These are phyloP conservation scores for Pachysandra terminalis DNA, from an alignment of 164 flowering plant species.

Conservation along the genomic window DNA sequence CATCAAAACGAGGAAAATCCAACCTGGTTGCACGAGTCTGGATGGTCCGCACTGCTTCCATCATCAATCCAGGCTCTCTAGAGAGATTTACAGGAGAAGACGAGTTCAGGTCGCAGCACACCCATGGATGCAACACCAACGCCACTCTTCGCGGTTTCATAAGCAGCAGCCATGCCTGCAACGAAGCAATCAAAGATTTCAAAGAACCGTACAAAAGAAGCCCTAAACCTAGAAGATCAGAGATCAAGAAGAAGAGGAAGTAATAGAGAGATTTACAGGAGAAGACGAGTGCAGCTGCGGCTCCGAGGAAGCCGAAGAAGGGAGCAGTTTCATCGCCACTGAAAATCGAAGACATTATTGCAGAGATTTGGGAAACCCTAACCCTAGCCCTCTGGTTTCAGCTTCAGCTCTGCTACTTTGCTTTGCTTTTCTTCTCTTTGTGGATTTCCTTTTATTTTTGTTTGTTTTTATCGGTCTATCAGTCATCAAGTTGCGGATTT, in stretches of 20 bases:
- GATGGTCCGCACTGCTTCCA: no score
- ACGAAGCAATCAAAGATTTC: background rate
- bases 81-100: no score
- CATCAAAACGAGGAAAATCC: no score
- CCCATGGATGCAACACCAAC: conserved; percentile 66
- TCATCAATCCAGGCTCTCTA: no score
- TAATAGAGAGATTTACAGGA: conserved; percentile 36
- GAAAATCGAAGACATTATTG: conserved; percentile 33
- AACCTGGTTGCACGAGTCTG: no score
- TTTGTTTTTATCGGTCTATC: no score
- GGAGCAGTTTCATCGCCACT: conserved; percentile 67
- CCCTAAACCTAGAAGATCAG: background rate
- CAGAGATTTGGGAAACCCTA: background rate
- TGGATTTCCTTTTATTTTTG: no score
- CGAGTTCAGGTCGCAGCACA: conserved; percentile 61
- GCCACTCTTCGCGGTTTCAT: conserved; percentile 54
- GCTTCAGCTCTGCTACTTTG: background rate
- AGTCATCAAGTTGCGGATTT: no score
- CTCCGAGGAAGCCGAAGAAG: conserved; percentile 72
- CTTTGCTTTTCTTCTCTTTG: background rate
- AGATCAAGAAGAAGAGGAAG: background rate
- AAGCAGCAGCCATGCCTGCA: conserved; percentile 57
- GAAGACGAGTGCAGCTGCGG: conserved; percentile 69
- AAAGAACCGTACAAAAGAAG: background rate
- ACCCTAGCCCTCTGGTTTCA: background rate